Base-by-base conservation (phyloP, 1,139 yeast species). In the Magnusiomyces magnusii region DNA sequence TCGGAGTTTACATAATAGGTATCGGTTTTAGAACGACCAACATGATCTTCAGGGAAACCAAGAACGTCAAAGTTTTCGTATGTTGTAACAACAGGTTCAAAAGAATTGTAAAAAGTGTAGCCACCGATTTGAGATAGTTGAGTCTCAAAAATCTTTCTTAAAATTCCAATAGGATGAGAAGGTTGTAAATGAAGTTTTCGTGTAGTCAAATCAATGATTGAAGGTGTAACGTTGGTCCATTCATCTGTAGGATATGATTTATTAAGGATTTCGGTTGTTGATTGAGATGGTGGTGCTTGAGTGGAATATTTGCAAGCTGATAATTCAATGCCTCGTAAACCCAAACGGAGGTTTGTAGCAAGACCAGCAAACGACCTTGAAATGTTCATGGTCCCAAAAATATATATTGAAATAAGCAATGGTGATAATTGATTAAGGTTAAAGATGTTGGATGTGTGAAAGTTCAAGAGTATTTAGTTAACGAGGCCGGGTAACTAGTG, bases 1-100 rank as follows among this genome's bases (percentile, higher is more conserved):
- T 80, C 79, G 61, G 83, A 78, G 73, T 93, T 92, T 61, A 93
- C 73, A 70, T 93, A 93, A 72, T 93, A 93, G 0, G 99, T 93
- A 70, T 93, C 99, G 2, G 96, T 87, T 67, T 82, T 87, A 36
- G 95, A 84, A 69, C 99, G 79, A 2, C 99, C 98, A 0, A 96
- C 97, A 69, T 93, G 99, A 69, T 92, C 96, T 53, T 74, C 71
- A 0, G 98, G 96, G 71, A 93, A 93, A 0, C 96, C 97, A 52
- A 93, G 78, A 2, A 87, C 87, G 70, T 93, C 99, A 69, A 95
- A 93, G 71, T 93, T 93, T 68, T 92, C 88, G 67, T 76, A 82
- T 1, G 83, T 86, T 5, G 93, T 79, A 1, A 93, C 99, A 1
- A 83, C 88, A 0, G 99, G 97, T 61, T 80, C 78, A 74, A 91